Base-by-base conservation (phyloP, 225 moss, liverwort and hornwort species). In the Lunularia cruciata region DNA sequence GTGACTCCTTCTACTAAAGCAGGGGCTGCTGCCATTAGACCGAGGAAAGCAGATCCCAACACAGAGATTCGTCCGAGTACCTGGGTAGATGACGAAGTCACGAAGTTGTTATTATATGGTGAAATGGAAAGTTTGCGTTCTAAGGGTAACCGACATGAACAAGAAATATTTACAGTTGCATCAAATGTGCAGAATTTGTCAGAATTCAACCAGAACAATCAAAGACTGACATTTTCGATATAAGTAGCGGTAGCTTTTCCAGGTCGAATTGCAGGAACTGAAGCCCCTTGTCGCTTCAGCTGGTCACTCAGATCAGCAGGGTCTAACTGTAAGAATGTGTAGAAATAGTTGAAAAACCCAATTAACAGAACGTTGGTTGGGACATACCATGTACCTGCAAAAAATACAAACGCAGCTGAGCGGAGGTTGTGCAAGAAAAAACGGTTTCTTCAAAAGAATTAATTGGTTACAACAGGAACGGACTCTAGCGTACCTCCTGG, bases 341-440 rank as follows among this genome's bases (percentile, higher is more conserved):
- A 95, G 73, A 95, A 95, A 77, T 95, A 92, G 81, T 95, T 95
- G 92, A 95, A 95, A 73, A 95, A 95, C 8, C 89, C 95, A 73
- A 92, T 95, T 63, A 95, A 77, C 47, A 92, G 79, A 32, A 92
- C 90, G 76, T 95, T 95, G 22, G 92, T 87, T 55, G 92, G 95
- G 36, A 95, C 86, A 35, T 95, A 95, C 57, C 92, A 67, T 46
- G 81, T 71, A 61, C 95, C 95, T 95, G 92, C 81, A 74, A 76
- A n/a, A 11, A 1, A 36, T n/a, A n/a, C n/a, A n/a, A n/a, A n/a
- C n/a, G n/a, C n/a, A n/a, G n/a, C n/a, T n/a, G n/a, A n/a, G n/a
- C n/a, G n/a, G n/a, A n/a, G n/a, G n/a, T n/a, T n/a, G n/a, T n/a
- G n/a, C n/a, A n/a, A n/a, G n/a, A n/a, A n/a, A n/a, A n/a, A n/a